Percentiles rank a stretch among this genome's conserved stretches.
These are phyloP conservation scores for Termitomyces sp. DNA, from an alignment of 768 basidiomycete species.

Conservation along the genomic window DNA sequence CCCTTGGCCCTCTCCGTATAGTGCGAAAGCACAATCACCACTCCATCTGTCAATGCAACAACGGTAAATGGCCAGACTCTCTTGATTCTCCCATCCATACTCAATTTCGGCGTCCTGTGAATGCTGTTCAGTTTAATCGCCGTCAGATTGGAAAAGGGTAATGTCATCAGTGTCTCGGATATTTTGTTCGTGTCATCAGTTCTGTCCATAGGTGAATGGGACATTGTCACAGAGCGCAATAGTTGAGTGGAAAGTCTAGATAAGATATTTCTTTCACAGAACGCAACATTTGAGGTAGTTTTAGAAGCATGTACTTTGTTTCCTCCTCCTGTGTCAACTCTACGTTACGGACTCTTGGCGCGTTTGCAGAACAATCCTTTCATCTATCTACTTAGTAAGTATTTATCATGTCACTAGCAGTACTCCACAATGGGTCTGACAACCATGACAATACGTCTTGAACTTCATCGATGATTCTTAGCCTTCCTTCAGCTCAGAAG, in stretches of 20 bases:
- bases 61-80: neutral
- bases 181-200: no score
- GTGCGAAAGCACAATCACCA: neutral
- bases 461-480: neutral
- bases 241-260: no score
- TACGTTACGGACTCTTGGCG: neutral
- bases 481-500: no score
- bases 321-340: neutral
- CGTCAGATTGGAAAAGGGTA: no score
- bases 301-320: neutral
- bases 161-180: no score
- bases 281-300: neutral
- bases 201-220: neutral
- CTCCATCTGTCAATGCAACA: neutral
- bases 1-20: neutral
- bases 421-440: no score
- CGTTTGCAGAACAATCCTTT: neutral
- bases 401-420: neutral
- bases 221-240: no score
- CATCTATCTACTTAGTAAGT: neutral
- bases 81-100: neutral
- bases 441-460: no score
- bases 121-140: no score
- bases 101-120: slow-evolving; percentile 1
- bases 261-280: no score